Conservation (phyloP, 2,329 filamentous ascomycete genomes). For the Penicillium decumbens region DNA sequence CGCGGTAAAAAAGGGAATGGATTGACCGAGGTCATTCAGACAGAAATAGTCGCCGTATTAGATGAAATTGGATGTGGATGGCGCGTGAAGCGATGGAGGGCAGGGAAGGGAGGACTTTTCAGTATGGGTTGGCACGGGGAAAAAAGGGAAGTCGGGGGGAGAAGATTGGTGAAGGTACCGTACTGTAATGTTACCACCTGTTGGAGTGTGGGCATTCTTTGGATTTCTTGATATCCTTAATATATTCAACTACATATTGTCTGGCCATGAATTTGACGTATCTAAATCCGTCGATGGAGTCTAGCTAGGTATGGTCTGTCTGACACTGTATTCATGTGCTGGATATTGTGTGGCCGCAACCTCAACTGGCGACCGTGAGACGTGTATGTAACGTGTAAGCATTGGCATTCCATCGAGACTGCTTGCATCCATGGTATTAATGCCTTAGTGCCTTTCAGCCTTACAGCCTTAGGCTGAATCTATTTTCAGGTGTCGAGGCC, state of each 20-base stretch:
- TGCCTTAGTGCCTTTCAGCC: neutral
- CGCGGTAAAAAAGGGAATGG: constrained; percentile 41
- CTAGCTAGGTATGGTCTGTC: neutral
- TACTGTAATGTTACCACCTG: constrained; percentile 7
- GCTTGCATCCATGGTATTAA: constrained; percentile 3
- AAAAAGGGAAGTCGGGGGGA: constrained; percentile 7
- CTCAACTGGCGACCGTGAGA: constrained; percentile 5
- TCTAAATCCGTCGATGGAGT: neutral
- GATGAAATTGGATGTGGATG: constrained; percentile 42
- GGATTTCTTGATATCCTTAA: neutral
- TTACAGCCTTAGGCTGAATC: neutral
- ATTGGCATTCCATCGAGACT: constrained; percentile 6
- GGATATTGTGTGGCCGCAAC: neutral
- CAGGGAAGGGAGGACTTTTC: constrained; percentile 35
- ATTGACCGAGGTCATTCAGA: constrained; percentile 42
- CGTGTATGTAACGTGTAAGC: constrained; percentile 10
- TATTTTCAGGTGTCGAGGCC: constrained; percentile 5
- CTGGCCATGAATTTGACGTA: neutral
- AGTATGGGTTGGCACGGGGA: constrained; percentile 24
- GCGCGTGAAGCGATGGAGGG: constrained; percentile 37
- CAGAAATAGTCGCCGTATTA: constrained; percentile 43
- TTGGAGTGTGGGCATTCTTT: neutral
- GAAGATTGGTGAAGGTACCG: constrained; percentile 3
- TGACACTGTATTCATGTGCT: neutral
- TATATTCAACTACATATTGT: neutral